These are phyloP conservation scores for Fusarium sarcochroum DNA, from an alignment of 2,329 filamentous ascomycete species.

Conservation along the genomic window DNA sequence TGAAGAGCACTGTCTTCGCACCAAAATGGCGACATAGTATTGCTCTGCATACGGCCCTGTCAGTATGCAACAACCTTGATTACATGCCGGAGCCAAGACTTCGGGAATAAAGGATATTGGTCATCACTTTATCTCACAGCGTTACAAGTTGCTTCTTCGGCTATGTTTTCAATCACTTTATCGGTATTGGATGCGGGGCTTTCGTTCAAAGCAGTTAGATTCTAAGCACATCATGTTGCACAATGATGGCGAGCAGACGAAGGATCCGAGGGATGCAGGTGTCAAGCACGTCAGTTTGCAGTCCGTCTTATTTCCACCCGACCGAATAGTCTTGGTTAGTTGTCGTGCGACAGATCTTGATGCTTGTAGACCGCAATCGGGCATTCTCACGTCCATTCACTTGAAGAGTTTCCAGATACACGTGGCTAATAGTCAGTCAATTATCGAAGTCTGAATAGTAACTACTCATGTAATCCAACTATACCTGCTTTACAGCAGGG, in stretches of 20 bases:
- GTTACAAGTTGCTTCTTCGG: background rate
- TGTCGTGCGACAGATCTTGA: too few species aligned
- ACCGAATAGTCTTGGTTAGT: background rate
- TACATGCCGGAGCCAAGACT: background rate
- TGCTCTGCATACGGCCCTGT: background rate
- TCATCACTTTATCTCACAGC: background rate
- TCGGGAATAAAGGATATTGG: background rate
- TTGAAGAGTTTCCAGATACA: background rate
- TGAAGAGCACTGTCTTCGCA: background rate
- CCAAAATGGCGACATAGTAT: background rate
- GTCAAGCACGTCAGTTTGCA: background rate
- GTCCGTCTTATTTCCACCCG: background rate
- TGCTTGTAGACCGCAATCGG: too few species aligned
- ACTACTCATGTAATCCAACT: background rate
- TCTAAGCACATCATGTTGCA: background rate
- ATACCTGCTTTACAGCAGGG: constrained; percentile 13
- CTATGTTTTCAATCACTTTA: background rate
- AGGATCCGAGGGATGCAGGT: background rate
- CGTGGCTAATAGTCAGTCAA: background rate
- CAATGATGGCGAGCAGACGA: background rate
- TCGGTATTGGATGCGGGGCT: background rate
- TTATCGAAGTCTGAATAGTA: too few species aligned
- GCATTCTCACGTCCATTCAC: background rate
- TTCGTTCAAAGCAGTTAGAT: background rate
- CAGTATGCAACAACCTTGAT: too few species aligned